Percentiles rank a stretch among this genome's conserved stretches.
These are phyloP conservation scores for Striga asiatica DNA, from an alignment of 257 asterid species.

Conservation along the genomic window DNA sequence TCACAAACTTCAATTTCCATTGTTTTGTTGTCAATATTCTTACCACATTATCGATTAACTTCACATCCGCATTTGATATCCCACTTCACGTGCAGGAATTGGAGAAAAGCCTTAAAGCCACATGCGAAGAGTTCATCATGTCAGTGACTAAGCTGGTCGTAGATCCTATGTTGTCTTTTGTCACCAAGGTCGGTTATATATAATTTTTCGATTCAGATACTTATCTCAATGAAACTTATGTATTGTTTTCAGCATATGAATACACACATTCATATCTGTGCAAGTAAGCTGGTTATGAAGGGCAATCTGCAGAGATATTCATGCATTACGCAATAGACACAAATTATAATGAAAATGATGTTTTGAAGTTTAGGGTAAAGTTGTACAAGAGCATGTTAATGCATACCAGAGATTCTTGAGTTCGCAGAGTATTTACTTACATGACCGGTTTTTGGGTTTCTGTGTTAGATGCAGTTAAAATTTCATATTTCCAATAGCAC, in stretches of 20 bases:
- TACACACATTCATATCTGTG: background rate
- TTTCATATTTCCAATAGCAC: too few relatives aligned
- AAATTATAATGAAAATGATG: background rate
- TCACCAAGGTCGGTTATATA: constrained; percentile 59
- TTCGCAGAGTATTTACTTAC: constrained; percentile 8
- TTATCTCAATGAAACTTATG: background rate
- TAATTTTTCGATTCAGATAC: background rate
- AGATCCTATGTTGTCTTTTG: constrained; percentile 94
- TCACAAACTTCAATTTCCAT: too few relatives aligned
- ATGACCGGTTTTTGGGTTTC: background rate
- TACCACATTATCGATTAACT: too few relatives aligned
- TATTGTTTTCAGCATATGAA: constrained; percentile 3
- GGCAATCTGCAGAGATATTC: background rate
- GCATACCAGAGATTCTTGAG: background rate
- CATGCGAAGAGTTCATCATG: constrained; percentile 98
- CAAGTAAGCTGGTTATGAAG: background rate
- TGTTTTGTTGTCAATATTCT: too few relatives aligned
- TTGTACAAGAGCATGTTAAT: background rate
- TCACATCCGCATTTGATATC: constrained; percentile 14
- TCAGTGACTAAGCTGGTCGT: constrained; percentile 92
- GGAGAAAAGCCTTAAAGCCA: constrained; percentile 91
- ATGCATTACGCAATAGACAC: too few relatives aligned
- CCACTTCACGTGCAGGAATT: constrained; percentile 56
- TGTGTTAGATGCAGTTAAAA: background rate
- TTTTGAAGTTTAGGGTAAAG: background rate